Percentiles rank a stretch among this genome's conserved stretches.
Evolutionary conservation across 1,284 basidiomycete genomes (phyloP).

Genomic region (Tilletia walkeri): DNA sequence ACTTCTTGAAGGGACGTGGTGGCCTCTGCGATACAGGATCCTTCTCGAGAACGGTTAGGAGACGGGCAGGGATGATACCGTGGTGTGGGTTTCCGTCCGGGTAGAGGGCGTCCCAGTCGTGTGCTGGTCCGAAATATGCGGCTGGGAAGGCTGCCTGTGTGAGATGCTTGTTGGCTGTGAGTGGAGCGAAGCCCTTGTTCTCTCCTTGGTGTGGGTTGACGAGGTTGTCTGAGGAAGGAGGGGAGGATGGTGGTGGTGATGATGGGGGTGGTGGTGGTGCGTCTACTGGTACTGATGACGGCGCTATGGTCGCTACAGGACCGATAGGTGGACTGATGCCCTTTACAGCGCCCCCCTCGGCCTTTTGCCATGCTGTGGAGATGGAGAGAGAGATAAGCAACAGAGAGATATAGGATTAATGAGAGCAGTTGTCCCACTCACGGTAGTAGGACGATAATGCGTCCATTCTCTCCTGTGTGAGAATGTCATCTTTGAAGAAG

Average conservation of each 20-base stretch:
- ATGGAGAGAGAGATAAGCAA: background rate
- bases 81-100: constrained; percentile 38
- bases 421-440: background rate
- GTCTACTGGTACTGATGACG: background rate
- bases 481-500: constrained; percentile 1
- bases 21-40: constrained; percentile 24
- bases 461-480: background rate
- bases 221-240: background rate
- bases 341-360: background rate
- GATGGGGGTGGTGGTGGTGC: background rate
- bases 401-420: background rate
- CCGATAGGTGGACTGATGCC: background rate
- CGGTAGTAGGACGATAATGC: background rate
- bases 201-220: background rate
- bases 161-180: background rate
- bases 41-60: constrained; percentile 28
- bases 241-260: background rate
- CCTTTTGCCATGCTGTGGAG: constrained; percentile 1
- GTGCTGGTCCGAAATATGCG: background rate
- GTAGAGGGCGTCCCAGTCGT: constrained; percentile 20
- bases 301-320: background rate
- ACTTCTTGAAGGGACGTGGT: constrained; percentile 14
- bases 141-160: constrained; percentile 7
- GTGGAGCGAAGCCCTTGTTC: background rate
- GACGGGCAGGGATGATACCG: constrained; percentile 33